Evolutionary conservation across 768 basidiomycete genomes (phyloP).

Genomic region (Dioszegia hungarica): DNA sequence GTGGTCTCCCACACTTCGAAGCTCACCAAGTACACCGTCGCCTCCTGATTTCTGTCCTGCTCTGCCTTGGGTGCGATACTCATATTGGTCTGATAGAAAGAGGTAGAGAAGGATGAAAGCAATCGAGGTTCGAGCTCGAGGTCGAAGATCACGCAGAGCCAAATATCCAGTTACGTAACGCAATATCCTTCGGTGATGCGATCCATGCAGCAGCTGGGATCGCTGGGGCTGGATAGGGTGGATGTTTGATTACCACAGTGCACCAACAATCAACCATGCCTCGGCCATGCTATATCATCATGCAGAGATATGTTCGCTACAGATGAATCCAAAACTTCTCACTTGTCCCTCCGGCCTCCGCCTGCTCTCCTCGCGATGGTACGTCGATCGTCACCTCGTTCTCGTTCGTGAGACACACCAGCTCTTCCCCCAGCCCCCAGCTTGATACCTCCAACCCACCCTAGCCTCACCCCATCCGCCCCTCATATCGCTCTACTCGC

Average conservation of each 20-base stretch:
- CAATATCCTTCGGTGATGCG: background rate
- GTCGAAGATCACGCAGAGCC: background rate
- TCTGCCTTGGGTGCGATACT: slow-evolving; percentile 50
- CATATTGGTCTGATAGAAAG: background rate
- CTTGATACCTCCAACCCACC: background rate
- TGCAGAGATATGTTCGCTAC: background rate
- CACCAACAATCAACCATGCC: no score
- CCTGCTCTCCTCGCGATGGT: no score
- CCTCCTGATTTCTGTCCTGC: slow-evolving; percentile 78
- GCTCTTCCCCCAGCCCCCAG: background rate
- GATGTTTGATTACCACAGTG: no score
- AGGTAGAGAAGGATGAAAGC: background rate
- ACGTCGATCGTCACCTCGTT: no score
- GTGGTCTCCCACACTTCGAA: no score
- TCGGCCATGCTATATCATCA: background rate
- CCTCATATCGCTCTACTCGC: background rate
- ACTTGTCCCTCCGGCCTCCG: no score
- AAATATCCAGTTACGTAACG: background rate
- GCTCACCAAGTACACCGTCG: slow-evolving; percentile 75
- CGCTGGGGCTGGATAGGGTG: no score
- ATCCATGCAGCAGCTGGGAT: no score
- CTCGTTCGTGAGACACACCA: background rate
- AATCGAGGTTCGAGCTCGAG: no score
- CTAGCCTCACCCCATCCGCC: background rate
- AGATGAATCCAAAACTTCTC: background rate